A percentile compares a stretch with the other conserved stretches of the same genome.
Conservation (phyloP, 139 green algal genomes). For the Micromonas pusilla region DNA sequence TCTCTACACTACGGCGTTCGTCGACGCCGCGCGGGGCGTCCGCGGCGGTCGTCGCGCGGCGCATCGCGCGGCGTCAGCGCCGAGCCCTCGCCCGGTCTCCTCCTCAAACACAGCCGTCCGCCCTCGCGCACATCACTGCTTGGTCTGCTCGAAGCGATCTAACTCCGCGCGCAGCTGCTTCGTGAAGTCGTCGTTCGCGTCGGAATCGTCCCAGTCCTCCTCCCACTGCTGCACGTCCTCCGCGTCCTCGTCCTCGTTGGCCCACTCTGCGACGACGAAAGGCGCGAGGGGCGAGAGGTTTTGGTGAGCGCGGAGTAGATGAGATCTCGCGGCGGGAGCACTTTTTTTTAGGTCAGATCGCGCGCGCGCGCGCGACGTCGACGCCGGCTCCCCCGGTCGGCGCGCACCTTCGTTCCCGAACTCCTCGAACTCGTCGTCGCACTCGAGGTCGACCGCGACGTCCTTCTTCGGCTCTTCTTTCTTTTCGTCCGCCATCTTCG, state of each 20-base stretch:
- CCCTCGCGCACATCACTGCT: background rate
- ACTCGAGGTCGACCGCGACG: conserved; percentile 10
- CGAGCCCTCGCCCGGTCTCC: too few relatives aligned
- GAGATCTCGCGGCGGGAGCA: background rate
- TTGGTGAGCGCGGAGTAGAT: too few relatives aligned
- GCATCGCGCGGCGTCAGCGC: too few relatives aligned
- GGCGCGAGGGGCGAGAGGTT: background rate
- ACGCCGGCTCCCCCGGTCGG: background rate
- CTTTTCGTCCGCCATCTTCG: background rate
- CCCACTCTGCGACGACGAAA: background rate
- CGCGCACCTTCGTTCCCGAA: background rate
- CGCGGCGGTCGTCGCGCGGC: too few relatives aligned
- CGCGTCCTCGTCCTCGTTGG: conserved; percentile 3
- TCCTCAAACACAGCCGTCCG: background rate
- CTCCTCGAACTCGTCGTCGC: conserved; percentile 27
- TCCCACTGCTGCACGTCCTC: conserved; percentile 35
- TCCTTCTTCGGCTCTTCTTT: background rate
- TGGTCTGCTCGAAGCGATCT: background rate
- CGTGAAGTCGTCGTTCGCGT: conserved; percentile 30
- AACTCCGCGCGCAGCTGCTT: conserved; percentile 32
- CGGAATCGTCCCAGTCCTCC: conserved; percentile 35
- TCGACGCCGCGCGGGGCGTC: too few relatives aligned
- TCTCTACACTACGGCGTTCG: too few relatives aligned
- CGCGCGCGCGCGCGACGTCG: too few relatives aligned
- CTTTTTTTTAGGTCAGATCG: background rate